phyloP scores from a whole-genome alignment of 768 basidiomycete genomes.

The Agaricus subrufescens region DNA sequence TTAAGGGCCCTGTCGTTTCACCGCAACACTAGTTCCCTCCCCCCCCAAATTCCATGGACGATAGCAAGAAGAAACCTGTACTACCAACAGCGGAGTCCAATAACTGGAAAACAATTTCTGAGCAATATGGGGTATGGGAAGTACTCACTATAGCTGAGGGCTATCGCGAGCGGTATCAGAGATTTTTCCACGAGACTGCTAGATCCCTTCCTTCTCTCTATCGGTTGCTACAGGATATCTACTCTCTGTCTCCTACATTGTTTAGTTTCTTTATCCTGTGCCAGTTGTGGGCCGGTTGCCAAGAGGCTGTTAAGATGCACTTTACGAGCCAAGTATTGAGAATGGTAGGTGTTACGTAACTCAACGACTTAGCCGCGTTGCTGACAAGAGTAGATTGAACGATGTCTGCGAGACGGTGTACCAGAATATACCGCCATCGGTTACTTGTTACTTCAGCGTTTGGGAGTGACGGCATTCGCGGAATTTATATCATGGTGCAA shows the following conservation, averaged over 20 bases:
- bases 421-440: too few species aligned
- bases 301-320: not conserved
- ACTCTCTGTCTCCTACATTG: conserved; percentile 12
- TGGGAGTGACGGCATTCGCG: too few species aligned
- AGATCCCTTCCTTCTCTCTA: conserved; percentile 9
- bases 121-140: not conserved
- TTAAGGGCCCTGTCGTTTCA: too few species aligned
- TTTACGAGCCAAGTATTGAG: conserved; percentile 3
- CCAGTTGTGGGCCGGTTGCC: not conserved
- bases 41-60: too few species aligned
- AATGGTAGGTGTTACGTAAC: not conserved
- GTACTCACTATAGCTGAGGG: not conserved
- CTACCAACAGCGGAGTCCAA: not conserved
- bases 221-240: conserved; percentile 18
- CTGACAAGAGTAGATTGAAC: too few species aligned
- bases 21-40: too few species aligned
- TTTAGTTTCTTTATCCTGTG: conserved; percentile 15
- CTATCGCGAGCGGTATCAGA: not conserved
- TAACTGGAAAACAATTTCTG: too few species aligned
- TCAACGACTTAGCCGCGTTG: too few species aligned
- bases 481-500: too few species aligned
- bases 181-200: not conserved
- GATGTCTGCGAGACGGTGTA: too few species aligned
- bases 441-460: too few species aligned
- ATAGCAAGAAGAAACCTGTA: not conserved